Evolutionary conservation across 1,284 basidiomycete genomes (phyloP), one percentile per base, ranked within the genome.

Genomic region (Ganoderma sp.): DNA sequence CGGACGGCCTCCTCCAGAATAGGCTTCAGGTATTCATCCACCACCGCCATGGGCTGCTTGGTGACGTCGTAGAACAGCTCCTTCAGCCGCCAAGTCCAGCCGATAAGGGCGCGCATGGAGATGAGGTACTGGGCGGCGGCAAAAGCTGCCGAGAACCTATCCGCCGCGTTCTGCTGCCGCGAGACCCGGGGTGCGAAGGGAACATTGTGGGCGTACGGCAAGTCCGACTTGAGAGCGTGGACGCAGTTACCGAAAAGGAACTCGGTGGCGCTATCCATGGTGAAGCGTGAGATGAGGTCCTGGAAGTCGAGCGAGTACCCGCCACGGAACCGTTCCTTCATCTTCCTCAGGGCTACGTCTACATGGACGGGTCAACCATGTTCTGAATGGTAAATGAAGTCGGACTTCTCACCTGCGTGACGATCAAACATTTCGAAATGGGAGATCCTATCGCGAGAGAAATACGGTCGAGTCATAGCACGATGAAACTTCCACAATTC

Each of bases 61-160:
- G 71, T 52, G 63, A 61, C 59, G 50, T 73, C 69, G 32, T 60
- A 60, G 17, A 60, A 28, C 1, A 74, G 63, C 68, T 75, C 74
- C 15, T 63, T 50, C 32, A 74, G 25, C 5, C 65, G 71, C 74
- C 73, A 75, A 42, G 68, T 50, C 67, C 65, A 69, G 19, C 83
- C 84, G 1, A 79, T 34, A 14, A 76, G 71, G 41, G 73, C 68
- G 22, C 86, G 80, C 41, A 41, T 69, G 0, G 79, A 66, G 42
- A 81, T 70, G 19, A 75, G 68, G 7, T 71, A 54, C 71, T 85
- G 82, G 0, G 80, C 84, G n/a, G 75, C 70, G 5, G 73, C 73
- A 60, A 85, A 84, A 0, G 83, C 81, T 6, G 75, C 71, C 2
- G 81, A 78, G 71, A 86, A 86, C n/a, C 71, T 75, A 54, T 79